Evolutionary conservation across 2,329 filamentous ascomycete genomes (phyloP), one percentile per base, ranked within the genome.

Genomic region (Beauveria scarabaeidicola): DNA sequence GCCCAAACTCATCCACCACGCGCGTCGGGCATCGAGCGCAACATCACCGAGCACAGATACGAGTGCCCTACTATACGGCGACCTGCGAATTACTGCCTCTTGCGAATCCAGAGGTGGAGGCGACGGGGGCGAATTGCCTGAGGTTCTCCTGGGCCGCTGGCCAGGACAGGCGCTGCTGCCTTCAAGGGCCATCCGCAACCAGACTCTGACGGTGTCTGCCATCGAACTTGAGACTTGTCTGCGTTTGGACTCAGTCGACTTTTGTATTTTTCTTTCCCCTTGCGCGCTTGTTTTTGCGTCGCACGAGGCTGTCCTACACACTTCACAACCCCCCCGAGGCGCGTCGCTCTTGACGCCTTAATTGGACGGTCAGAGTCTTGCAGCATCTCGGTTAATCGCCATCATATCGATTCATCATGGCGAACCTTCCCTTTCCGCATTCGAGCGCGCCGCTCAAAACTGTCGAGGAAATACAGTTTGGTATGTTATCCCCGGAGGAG

Each of bases 381-480:
- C 41, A 36, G 43, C 60, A 61, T 52, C 60, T 57, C 51, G 27
- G 38, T 57, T 13, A 17, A 48, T 40, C 48, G 38, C 41, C 36
- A 21, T 44, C 9, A 63, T 55, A 62, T 64, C 59, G 63, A 70
- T 73, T 73, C 77, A 90, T 70, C 71, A 96, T 99, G 94, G 84
- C 93, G 79, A 96, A 95, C 78, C 87, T 93, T 67, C 87, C 87
- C 73, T 96, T 96, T 72, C 82, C 88, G 71, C 90, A 91, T 77
- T 96, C 90, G 74, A 92, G 89, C 83, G 92, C 90, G 84, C 92
- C 92, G 75, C 83, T 97, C 83, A 93, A 94, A 81, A 96, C 89
- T 66, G 92, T 99, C 70, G 88, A 97, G 82, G 95, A 99, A 82
- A 96, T 99, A 69, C 95, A 99, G 81, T 99, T 99, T 73, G 94